phyloP scores from a whole-genome alignment of 805 yeast species.

The Saturnispora hagleri region DNA sequence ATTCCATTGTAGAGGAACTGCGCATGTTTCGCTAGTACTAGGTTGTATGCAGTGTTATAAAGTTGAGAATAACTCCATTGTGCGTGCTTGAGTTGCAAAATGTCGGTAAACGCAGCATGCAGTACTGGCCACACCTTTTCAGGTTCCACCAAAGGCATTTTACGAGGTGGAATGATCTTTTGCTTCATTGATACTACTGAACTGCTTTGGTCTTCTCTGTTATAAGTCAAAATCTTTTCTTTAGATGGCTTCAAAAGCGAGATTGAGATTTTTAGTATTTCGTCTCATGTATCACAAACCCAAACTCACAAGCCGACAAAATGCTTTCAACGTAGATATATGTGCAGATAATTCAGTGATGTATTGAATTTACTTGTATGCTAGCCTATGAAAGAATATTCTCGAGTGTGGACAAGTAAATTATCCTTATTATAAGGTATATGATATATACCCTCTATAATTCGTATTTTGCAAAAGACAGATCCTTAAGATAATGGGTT shows the following conservation, averaged over 20 bases:
- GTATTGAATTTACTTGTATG: too few species aligned
- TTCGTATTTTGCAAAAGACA: too few species aligned
- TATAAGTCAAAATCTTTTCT: not conserved
- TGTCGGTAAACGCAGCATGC: constrained; percentile 59
- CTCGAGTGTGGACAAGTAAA: too few species aligned
- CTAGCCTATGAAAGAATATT: too few species aligned
- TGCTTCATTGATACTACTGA: not conserved
- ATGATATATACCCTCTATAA: too few species aligned
- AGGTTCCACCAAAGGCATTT: constrained; percentile 41
- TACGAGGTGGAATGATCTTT: constrained; percentile 60
- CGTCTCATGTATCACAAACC: not conserved
- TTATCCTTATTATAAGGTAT: too few species aligned
- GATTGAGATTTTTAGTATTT: not conserved
- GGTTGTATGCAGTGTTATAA: constrained; percentile 67
- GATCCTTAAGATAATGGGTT: too few species aligned
- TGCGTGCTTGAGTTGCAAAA: constrained; percentile 63
- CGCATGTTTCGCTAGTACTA: constrained; percentile 66
- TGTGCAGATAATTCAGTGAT: too few species aligned
- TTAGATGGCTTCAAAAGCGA: not conserved
- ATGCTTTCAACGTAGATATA: too few species aligned
- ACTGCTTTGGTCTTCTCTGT: not conserved
- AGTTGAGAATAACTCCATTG: constrained; percentile 73
- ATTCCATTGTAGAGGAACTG: constrained; percentile 57
- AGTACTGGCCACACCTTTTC: constrained; percentile 60
- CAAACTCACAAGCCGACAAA: too few species aligned